Base-by-base conservation (phyloP, 2,329 filamentous ascomycete genomes). In the Aschersonia sp. region DNA sequence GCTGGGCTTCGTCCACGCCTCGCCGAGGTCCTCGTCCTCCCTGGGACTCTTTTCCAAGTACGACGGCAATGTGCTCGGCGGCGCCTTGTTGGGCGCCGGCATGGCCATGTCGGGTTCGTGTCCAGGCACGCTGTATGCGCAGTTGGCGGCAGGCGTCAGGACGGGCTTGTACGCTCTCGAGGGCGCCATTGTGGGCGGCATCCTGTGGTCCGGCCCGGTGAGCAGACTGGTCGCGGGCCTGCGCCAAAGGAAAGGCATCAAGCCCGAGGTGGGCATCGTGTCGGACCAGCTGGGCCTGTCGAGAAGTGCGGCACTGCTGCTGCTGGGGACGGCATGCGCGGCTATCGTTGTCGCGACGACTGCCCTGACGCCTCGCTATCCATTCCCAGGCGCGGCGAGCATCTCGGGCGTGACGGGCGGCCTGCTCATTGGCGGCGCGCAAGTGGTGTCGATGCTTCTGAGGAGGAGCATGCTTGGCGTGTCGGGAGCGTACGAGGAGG, bases 31-130 rank as follows among this genome's bases (percentile, higher is more conserved):
- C 49, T 70, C 70, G 35, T 73, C 77, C 1, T 66, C 71, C 5
- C 57, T 79, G 30, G 72, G 70, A 46, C 63, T 79, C 55, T 71
- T 79, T 53, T 64, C 66, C 7, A 57, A 61, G 14, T 79, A 78
- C 55, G 79, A 83, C 55, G 81, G 78, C 48, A 85, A 85, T 58
- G 61, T 83, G 44, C 54, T 83, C 53, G 81, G 81, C 48, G 81
- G 81, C 5, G 56, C 68, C 12, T 61, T 83, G 3, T 70, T 82
- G 30, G 81, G 81, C 37, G 59, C 72, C n/a, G 81, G 81, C 48
- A 83, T 85, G 79, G 71, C 76, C 5, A 63, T 83, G 12, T 74
- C 79, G 0, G 79, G 79, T 7, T 74, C 79, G 0, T 84, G 81
- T 50, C 79, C 81, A 0, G 81, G 81, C 0, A 82, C 79, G 0